Evolutionary conservation across 2,329 filamentous ascomycete species (phyloP), one percentile per base, ranked within the genome.

Genomic region (Beauveria sp.): DNA sequence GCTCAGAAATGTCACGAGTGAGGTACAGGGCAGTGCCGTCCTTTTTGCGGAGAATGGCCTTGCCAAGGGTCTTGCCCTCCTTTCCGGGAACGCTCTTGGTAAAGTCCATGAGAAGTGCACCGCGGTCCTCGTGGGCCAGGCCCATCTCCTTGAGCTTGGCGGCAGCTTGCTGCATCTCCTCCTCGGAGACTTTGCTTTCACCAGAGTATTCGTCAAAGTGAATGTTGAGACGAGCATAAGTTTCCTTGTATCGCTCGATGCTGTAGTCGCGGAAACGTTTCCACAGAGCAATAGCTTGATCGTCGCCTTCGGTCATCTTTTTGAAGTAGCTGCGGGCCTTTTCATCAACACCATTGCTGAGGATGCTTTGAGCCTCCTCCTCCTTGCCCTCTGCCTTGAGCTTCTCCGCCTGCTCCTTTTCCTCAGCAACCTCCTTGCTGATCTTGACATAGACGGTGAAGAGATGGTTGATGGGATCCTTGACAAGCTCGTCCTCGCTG

Each of bases 371-470:
- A 47, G 87, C 87, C 73, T 87, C 83, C 74, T 90, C 85, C 69
- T 90, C 86, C 28, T 85, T 75, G 63, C 82, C 80, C 22, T 80
- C 77, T 63, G 79, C 77, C 70, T 79, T 78, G 43, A 79, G 69
- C 59, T 74, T 69, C 26, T 65, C 62, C 2, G 66, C 66, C 48
- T 63, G 61, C 24, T 61, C 63, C 5, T 62, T 61, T 43, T 67
- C 64, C 14, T 67, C 67, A 20, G 74, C 70, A 5, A 78, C 76
- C 54, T 82, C 81, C 67, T 83, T 77, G 62, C 81, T 91, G 72
- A 93, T 91, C 72, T 85, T 83, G 64, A 92, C 89, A 68, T 93
- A 94, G 56, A 94, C 86, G 68, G 92, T 84, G 72, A 88, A 92
- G 10, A 94, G 78, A 71, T 94, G 90, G 72, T 90, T 89, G 70